Percentiles rank a stretch among this genome's conserved stretches.
Conservation (phyloP, 2,329 filamentous ascomycete species). For the Rhynchosporium graminicola region DNA sequence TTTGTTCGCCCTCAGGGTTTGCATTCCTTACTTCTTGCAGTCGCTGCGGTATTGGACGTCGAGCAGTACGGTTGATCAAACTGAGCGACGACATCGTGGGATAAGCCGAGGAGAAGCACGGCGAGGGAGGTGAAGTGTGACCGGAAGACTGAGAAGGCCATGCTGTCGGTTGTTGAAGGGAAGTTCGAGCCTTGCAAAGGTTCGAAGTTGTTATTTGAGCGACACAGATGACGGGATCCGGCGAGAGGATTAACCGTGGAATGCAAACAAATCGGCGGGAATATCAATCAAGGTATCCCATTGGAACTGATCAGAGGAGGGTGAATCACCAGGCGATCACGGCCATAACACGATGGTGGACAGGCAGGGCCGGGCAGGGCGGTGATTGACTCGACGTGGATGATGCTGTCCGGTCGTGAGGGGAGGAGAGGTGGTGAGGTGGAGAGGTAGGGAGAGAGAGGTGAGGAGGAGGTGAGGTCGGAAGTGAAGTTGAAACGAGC, state of each 20-base stretch:
- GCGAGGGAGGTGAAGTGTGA: conserved; percentile 34
- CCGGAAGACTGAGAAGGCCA: conserved; percentile 14
- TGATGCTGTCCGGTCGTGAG: conserved; percentile 3
- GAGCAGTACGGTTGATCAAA: conserved; percentile 45
- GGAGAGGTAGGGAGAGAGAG: not conserved
- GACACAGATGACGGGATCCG: conserved; percentile 21
- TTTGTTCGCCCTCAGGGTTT: not conserved
- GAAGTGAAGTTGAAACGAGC: not conserved
- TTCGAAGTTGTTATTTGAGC: conserved; percentile 15
- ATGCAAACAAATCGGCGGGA: conserved; percentile 27
- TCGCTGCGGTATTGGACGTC: conserved; percentile 48
- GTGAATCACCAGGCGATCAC: conserved; percentile 27
- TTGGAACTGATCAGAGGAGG: conserved; percentile 25
- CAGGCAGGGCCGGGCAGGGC: not conserved
- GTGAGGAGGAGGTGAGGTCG: conserved; percentile 3
- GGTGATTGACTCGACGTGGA: conserved; percentile 5
- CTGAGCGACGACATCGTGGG: conserved; percentile 26
- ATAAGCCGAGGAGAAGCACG: conserved; percentile 21
- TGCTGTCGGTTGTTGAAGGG: conserved; percentile 16
- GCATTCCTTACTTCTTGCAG: conserved; percentile 45
- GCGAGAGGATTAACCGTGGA: conserved; percentile 18
- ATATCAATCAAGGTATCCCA: conserved; percentile 37
- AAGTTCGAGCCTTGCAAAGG: conserved; percentile 4
- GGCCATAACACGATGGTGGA: conserved; percentile 23
- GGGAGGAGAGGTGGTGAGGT: conserved; percentile 10